Base-by-base conservation (phyloP, 2,329 filamentous ascomycete species). In the Cytospora paraplurivora region DNA sequence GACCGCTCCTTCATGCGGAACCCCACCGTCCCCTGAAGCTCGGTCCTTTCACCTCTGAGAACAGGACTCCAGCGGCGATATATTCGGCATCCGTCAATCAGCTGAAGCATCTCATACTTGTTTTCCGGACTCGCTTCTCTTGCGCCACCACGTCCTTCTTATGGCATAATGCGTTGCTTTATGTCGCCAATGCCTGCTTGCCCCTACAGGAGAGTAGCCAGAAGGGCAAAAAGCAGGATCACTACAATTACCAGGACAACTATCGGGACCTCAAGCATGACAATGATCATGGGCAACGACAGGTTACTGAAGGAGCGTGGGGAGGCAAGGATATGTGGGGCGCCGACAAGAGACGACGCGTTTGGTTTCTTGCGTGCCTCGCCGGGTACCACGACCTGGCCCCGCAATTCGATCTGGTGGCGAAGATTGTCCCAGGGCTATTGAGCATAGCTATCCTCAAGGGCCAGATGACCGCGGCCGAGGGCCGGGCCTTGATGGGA, bases 121-220 rank as follows among this genome's bases (percentile, higher is more conserved):
- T 63, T 1, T 68, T 67, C 41, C 67, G 62, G 6, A 38, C 59
- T 32, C 56, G 47, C 1, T 62, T 66, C 32, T 6, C 61, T 12
- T 52, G 56, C 52, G 59, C 69, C 10, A 66, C 58, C 19, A 63
- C 62, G 7, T 66, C 68, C 7, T 67, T 68, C 10, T 62, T 71
- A 5, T 74, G 71, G 69, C 69, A 73, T 38, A 71, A 68, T n/a
- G 69, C 69, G 1, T 65, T 72, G 47, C 56, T 74, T 19, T 71
- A 72, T 56, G 66, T 74, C 38, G 70, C 72, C 17, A 73, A 73
- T 57, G 71, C 70, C 19, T 66, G 64, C 17, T n/a, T 66, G 32
- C 56, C 53, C 34, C 21, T 52, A 10, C 37, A 32, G 11, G 19
- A n/a, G 8, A 11, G 1, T 51, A 13, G 38, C 10, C 33, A 37